These are phyloP conservation scores for Microdochium paspali DNA, from an alignment of 2,329 filamentous ascomycete species.

Conservation along the genomic window DNA sequence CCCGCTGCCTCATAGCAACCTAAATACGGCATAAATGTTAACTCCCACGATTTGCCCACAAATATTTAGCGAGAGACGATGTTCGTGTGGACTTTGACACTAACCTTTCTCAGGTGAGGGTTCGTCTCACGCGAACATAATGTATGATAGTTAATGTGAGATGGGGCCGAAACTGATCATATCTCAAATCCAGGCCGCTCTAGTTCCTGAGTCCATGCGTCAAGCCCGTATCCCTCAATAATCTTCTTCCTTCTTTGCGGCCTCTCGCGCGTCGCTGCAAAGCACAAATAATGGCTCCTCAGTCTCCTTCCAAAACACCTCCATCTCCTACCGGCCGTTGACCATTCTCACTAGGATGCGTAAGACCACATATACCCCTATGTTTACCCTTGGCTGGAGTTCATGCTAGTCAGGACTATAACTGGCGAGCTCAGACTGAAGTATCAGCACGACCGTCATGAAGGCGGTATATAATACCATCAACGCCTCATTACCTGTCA, in stretches of 20 bases:
- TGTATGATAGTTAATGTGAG: neutral
- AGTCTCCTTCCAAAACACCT: neutral
- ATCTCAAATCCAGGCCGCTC: neutral
- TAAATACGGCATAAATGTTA: too few species aligned
- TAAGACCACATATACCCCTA: neutral
- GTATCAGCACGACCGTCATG: too few species aligned
- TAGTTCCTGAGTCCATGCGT: neutral
- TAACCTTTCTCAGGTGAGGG: too few species aligned
- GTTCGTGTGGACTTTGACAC: too few species aligned
- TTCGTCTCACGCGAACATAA: neutral
- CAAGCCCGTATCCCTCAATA: neutral
- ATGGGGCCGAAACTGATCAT: neutral
- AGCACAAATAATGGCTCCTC: neutral
- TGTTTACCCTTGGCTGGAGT: too few species aligned
- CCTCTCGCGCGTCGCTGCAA: neutral
- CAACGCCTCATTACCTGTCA: too few species aligned
- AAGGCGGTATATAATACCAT: too few species aligned
- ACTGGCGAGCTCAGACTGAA: too few species aligned
- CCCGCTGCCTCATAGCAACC: too few species aligned
- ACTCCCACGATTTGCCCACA: too few species aligned
- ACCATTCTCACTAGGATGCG: neutral
- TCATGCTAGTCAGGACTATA: too few species aligned
- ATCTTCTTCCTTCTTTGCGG: neutral
- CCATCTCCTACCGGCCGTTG: neutral
- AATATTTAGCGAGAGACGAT: too few species aligned